Percentiles rank a stretch among this genome's conserved stretches.
These are phyloP conservation scores for Fusarium abutilonis DNA, from an alignment of 2,329 filamentous ascomycete species.

Conservation along the genomic window DNA sequence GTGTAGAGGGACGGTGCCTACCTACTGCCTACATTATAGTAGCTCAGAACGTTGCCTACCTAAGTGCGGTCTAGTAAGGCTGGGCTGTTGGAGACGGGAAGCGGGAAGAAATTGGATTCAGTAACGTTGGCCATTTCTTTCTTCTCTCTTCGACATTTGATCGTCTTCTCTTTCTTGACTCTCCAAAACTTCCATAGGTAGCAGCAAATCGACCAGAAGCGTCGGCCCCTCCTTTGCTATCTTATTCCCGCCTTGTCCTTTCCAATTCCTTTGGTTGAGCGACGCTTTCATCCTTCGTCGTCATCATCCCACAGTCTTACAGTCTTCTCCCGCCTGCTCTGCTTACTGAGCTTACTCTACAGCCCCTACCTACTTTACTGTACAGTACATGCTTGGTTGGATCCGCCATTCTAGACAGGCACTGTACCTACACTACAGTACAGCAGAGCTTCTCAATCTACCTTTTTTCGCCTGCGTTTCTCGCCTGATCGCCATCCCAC, in stretches of 20 bases:
- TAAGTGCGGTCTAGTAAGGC: slow-evolving; percentile 32
- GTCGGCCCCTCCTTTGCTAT: slow-evolving; percentile 20
- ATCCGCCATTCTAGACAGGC: not conserved
- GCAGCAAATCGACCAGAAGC: slow-evolving; percentile 20
- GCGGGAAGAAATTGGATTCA: slow-evolving; percentile 21
- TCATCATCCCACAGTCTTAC: slow-evolving; percentile 10
- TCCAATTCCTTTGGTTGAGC: slow-evolving; percentile 15
- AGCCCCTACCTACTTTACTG: no score
- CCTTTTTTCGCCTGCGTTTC: slow-evolving; percentile 8
- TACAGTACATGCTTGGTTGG: not conserved
- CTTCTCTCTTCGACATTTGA: slow-evolving; percentile 7
- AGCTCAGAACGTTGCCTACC: not conserved
- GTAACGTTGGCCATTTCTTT: slow-evolving; percentile 6
- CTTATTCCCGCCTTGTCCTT: slow-evolving; percentile 1
- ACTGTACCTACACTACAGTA: not conserved
- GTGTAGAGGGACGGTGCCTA: not conserved
- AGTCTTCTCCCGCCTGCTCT: not conserved
- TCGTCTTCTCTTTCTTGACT: slow-evolving; percentile 22
- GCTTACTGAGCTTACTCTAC: slow-evolving; percentile 27
- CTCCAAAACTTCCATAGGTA: slow-evolving; percentile 7
- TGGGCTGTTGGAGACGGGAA: slow-evolving; percentile 26
- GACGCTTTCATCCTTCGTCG: slow-evolving; percentile 12
- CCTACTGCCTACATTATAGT: not conserved
- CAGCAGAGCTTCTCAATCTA: not conserved
- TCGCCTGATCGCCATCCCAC: slow-evolving; percentile 6